Conservation (phyloP, 2,329 filamentous ascomycete species). For the Scytalidium lignicola region DNA sequence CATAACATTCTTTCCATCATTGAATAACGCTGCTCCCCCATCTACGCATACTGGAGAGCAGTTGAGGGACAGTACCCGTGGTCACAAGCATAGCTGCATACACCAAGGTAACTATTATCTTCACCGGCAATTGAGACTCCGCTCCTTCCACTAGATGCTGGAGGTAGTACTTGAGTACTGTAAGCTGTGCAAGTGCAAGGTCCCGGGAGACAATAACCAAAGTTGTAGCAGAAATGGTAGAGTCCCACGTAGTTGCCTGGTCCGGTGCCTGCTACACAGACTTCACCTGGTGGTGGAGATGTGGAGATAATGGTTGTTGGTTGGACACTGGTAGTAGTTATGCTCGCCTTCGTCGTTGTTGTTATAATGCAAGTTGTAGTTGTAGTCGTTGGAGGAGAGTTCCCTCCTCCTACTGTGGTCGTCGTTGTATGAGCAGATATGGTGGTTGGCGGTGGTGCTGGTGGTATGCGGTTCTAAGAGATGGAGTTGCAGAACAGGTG, state of each 20-base stretch:
- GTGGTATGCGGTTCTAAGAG: constrained; percentile 24
- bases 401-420: background rate
- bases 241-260: constrained; percentile 32
- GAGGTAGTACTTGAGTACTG: constrained; percentile 10
- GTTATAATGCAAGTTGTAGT: constrained; percentile 6
- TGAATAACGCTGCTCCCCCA: too few species aligned
- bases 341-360: too few species aligned
- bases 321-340: background rate
- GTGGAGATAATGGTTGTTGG: background rate
- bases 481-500: constrained; percentile 27
- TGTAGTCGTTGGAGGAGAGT: constrained; percentile 8
- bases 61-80: constrained; percentile 40
- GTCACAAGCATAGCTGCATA: constrained; percentile 42
- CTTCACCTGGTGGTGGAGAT: background rate
- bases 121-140: constrained; percentile 31
- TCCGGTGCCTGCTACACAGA: constrained; percentile 20
- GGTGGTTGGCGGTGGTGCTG: constrained; percentile 9
- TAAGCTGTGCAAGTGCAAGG: constrained; percentile 19
- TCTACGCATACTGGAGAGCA: constrained; percentile 8
- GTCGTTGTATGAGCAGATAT: constrained; percentile 4
- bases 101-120: constrained; percentile 34
- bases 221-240: constrained; percentile 26
- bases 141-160: constrained; percentile 19
- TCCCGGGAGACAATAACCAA: constrained; percentile 19
- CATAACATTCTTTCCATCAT: too few species aligned